Evolutionary conservation across 306 rosid genomes (phyloP), one percentile per base, ranked within the genome.

Genomic region (Senna tora): DNA sequence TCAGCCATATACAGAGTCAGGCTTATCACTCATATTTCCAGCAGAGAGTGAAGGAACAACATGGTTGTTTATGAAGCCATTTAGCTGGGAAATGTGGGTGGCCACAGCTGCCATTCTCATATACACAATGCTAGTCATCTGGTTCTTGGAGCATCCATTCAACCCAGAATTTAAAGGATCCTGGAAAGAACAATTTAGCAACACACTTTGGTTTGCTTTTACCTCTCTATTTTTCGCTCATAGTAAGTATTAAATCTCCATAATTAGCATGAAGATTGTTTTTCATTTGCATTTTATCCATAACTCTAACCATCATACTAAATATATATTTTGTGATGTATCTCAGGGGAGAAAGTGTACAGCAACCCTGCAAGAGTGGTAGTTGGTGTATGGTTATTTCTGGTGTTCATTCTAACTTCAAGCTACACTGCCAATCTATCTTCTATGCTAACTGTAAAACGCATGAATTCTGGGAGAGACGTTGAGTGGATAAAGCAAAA

Each of bases 401-500:
- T 86, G 8, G 92, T 84, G 42, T 79, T 83, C 58, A 83, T 87
- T 68, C 10, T 83, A 45, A 86, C 67, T 56, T 85, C 96, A 57
- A 87, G 96, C 80, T 89, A 89, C 84, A 87, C 96, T 36, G 92
- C 92, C n/a, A 89, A 64, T 69, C 82, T 89, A 45, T 89, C 92
- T 6, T 89, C 92, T 21, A 65, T 79, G 84, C 87, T 89, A 41
- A 89, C 87, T 5, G 83, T 84, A 32, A 47, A 56, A 71, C 43
- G 74, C 13, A 42, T 84, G 61, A 61, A 51, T 7, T 55, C 77
- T 14, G 81, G 62, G 2, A 73, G 74, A 54, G 78, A 79, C 58
- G 70, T 84, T 34, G 80, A 83, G 3, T 86, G 77, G 88, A 74
- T 89, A 38, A 86, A 39, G 84, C 65, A 67, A 14, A 84, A 68